Base-by-base conservation (phyloP, 345 rosid genomes). In the Alliaria petiolata region DNA sequence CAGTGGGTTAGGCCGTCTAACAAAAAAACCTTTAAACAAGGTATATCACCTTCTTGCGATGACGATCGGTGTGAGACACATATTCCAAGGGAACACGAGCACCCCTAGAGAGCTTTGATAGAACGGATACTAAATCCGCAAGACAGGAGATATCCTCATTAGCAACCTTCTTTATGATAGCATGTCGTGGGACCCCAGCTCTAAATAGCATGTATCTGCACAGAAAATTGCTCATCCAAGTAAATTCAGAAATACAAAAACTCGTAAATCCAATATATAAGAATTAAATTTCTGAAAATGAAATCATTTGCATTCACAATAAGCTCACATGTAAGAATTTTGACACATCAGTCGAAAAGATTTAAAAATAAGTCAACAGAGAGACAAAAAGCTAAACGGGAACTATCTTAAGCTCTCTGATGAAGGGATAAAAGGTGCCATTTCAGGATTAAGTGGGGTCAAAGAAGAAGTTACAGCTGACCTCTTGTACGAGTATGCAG, bases 141-240 rank as follows among this genome's bases (percentile, higher is more conserved):
- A 95, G 89, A 53, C 35, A 74, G 38, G 90, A 85, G 74, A 91
- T 89, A 73, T 91, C 90, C 78, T 84, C 87, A 60, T 89, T 91
- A 55, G 91, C 88, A 83, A 95, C 84, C 80, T 87, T 95, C 84
- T 85, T 87, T 65, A 95, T 91, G 70, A 95, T 89, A 61, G 99
- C 96, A 82, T 91, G 97, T 52, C 93, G 87, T 75, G 95, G 93
- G 70, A 95, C 91, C 75, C 93, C 99, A n/a, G 97, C 96, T 84
- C 93, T 86, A 80, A 67, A 83, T 64, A 95, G 82, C 97, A 89
- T 91, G 61, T 95, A 95, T 69, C 99, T 95, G 87, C 81, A 79
- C 55, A 55, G 39, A 34, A 68, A 44, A 69, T 15, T 13, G 44
- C 36, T 28, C 52, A 44, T 36, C 45, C 44, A 68, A 34, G 79